Evolutionary conservation across 2,329 filamentous ascomycete species (phyloP), one percentile per base, ranked within the genome.

Genomic region (Sclerotinia sclerotiorum): DNA sequence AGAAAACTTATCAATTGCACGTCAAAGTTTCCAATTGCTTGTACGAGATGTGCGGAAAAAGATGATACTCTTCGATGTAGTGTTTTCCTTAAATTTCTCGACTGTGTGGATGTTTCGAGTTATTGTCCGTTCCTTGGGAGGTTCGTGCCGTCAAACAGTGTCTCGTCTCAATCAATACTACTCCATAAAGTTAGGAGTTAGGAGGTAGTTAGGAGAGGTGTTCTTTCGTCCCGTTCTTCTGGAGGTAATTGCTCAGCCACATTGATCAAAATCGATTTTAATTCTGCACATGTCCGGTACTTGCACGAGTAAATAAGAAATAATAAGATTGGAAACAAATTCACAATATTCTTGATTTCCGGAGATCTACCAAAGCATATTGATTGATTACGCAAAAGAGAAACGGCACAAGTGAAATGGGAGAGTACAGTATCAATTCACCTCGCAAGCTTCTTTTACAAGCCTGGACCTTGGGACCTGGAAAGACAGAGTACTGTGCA

Each of bases 191-290:
- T n/a, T 24, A n/a, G 2, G 24, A 52, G 27, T 29, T n/a, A n/a
- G 29, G 29, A 2, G 29, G 29, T 35, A 42, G 29, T n/a, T 24
- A n/a, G 2, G 24, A 39, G 27, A 24, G 46, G 44, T 54, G 8
- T 19, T 54, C 19, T 7, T 21, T 54, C 51, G 51, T 21, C 13
- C 51, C 5, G 46, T 35, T 35, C 8, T 35, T 35, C 35, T 35
- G 8, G 35, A 35, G 35, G 35, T 35, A 35, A 35, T 52, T 54
- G 48, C 61, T 64, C 61, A 64, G 61, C 62, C 62, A 35, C 62
- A 24, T 19, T n/a, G 49, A 46, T 52, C 46, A 65, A 32, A 42
- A 54, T 52, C 17, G 49, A 46, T 55, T 35, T 55, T 55, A 21
- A 29, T 49, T 54, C 21, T 54, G 49, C 42, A 21, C 29, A 32